These are phyloP conservation scores for Grigorovia humatica DNA, from an alignment of 805 yeast species.

Conservation along the genomic window DNA sequence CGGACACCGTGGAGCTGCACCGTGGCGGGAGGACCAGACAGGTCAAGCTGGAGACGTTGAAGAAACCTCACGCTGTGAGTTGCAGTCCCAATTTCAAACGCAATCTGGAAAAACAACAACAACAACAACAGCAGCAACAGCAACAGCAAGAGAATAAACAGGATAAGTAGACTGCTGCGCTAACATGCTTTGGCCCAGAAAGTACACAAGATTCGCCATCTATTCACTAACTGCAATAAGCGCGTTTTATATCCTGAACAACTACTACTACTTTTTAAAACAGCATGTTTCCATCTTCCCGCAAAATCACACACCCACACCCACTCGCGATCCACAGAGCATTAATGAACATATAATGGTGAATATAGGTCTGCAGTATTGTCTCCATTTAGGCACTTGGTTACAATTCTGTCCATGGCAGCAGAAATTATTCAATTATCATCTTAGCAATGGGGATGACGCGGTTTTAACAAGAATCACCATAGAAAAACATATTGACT, in stretches of 20 bases:
- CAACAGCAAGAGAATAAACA: too few species aligned
- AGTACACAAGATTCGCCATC: neutral
- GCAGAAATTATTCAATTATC: neutral
- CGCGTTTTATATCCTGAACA: neutral
- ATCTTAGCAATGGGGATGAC: neutral
- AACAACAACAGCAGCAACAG: neutral
- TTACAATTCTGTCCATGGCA: constrained; percentile 7
- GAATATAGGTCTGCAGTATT: constrained; percentile 12
- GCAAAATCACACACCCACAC: too few species aligned
- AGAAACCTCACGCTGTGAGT: constrained; percentile 18
- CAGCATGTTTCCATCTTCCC: neutral
- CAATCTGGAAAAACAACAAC: neutral
- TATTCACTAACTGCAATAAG: neutral
- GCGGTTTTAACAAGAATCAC: neutral
- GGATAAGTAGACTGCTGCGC: too few species aligned
- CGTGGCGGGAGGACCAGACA: constrained; percentile 17
- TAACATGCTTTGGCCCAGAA: neutral
- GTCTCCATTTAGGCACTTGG: constrained; percentile 13
- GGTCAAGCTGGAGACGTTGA: constrained; percentile 14
- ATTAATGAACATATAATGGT: constrained; percentile 6
- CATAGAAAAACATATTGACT: neutral
- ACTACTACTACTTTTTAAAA: neutral
- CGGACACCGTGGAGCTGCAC: neutral
- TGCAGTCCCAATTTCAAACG: constrained; percentile 2
- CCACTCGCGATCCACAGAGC: too few species aligned